A percentile compares a stretch with the other conserved stretches of the same genome.
Conservation (phyloP, 2,329 filamentous ascomycete species). For the Colletotrichum higginsianum region DNA sequence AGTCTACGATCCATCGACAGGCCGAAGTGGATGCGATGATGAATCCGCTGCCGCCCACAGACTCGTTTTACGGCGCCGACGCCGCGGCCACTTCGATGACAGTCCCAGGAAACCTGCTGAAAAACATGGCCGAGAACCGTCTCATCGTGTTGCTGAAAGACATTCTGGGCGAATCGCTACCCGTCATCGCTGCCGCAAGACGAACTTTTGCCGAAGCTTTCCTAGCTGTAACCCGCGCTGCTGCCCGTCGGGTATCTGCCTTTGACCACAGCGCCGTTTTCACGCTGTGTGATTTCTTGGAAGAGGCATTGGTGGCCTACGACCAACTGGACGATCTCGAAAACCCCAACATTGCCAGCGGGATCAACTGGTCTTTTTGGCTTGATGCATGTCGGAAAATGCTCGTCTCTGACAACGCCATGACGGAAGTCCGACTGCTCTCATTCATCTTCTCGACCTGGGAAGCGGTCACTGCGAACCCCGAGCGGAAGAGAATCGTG, state of each 20-base stretch:
- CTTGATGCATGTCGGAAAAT: slow-evolving; percentile 84
- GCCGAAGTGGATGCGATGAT: slow-evolving; percentile 64
- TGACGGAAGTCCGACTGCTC: slow-evolving; percentile 89
- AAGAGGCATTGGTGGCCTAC: slow-evolving; percentile 81
- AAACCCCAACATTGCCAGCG: slow-evolving; percentile 53
- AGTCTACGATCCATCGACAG: slow-evolving; percentile 87
- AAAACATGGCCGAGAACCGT: slow-evolving; percentile 90
- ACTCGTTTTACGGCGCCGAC: slow-evolving; percentile 70
- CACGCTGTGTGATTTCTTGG: slow-evolving; percentile 90
- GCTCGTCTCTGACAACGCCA: slow-evolving; percentile 86
- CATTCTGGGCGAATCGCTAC: slow-evolving; percentile 71
- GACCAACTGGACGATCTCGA: slow-evolving; percentile 62
- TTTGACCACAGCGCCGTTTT: slow-evolving; percentile 90
- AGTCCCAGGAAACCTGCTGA: slow-evolving; percentile 77
- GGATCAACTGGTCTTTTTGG: slow-evolving; percentile 89
- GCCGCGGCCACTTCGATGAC: slow-evolving; percentile 75
- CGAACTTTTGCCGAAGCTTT: slow-evolving; percentile 85
- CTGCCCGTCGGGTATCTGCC: slow-evolving; percentile 81
- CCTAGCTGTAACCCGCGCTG: slow-evolving; percentile 79
- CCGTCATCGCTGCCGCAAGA: slow-evolving; percentile 61
- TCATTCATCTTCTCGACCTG: slow-evolving; percentile 87
- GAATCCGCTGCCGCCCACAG: slow-evolving; percentile 58
- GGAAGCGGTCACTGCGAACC: slow-evolving; percentile 78
- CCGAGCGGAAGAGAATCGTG: slow-evolving; percentile 76
- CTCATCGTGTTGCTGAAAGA: slow-evolving; percentile 87